Evolutionary conservation across 805 yeast species (phyloP), one percentile per base, ranked within the genome.

Genomic region (Metschnikowia peoriensis): DNA sequence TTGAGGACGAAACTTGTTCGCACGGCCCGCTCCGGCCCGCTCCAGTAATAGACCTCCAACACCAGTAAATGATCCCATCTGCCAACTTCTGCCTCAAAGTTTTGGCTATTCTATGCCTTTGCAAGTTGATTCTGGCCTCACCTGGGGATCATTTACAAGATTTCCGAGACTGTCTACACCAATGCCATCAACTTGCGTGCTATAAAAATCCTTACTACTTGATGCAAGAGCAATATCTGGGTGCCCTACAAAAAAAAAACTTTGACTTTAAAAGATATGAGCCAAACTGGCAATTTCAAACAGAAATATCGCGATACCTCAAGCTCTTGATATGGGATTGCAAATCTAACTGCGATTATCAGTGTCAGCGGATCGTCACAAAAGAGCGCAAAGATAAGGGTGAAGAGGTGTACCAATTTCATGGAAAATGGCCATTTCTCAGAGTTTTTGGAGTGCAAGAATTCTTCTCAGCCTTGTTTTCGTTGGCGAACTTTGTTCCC

Each of bases 391-490:
- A 71, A 14, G 58, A 52, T 0, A 57, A 69, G 2, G 75, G 77
- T n/a, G 76, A 79, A 53, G 85, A 83, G 51, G 72, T 89, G 0
- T 78, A 78, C 40, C 99, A 94, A 67, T 94, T 89, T 70, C 97
- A 94, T 68, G 99, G 99, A 0, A 94, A 94, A 71, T 94, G 99
- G 99, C 98, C 98, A 2, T 94, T 94, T 63, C 56, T 75, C 15
- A 77, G 99, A 46, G 64, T 88, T 0, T 69, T 78, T n/a, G 96
- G 96, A 0, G 73, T 87, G 11, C 99, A 94, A 67, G 99, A 94
- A 66, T 71, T 90, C 0, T 88, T 85, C 27, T 86, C 96, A 12
- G 84, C 88, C 1, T 17, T 90, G 1, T 93, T 94, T 67, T 88
- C 96, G n/a, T n/a, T 72, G 12, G 77, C 76, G 6, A 75, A 75